Evolutionary conservation across 805 yeast genomes (phyloP).

Genomic region (Isabelozyma heimii): DNA sequence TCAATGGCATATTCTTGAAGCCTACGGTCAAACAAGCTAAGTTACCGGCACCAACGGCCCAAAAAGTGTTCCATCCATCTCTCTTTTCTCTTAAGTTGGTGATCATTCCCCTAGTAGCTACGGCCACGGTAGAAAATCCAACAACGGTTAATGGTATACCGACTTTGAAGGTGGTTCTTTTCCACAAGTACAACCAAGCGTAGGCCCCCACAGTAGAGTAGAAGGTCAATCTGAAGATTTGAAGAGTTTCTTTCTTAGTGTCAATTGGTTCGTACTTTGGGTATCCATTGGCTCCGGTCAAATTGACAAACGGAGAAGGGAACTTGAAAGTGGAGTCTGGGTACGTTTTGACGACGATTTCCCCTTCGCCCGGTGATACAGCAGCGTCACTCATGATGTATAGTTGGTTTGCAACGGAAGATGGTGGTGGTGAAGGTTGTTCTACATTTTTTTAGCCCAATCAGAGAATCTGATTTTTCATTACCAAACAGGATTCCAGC

Average conservation of each 20-base stretch:
- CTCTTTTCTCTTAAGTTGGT: constrained; percentile 62
- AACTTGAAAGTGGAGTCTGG: constrained; percentile 41
- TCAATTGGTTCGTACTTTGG: constrained; percentile 54
- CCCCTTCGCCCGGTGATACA: not conserved
- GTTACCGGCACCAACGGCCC: constrained; percentile 58
- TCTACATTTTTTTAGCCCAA: constrained; percentile 6
- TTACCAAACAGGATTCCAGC: not conserved
- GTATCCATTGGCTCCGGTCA: constrained; percentile 37
- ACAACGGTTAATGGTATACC: constrained; percentile 38
- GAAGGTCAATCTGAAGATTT: constrained; percentile 45
- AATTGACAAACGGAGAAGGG: constrained; percentile 42
- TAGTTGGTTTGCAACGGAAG: not conserved
- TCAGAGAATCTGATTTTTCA: constrained; percentile 4
- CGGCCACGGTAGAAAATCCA: constrained; percentile 49
- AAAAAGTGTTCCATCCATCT: constrained; percentile 61
- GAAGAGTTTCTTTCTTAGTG: constrained; percentile 48
- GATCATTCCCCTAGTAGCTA: constrained; percentile 46
- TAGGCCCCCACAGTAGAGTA: constrained; percentile 50
- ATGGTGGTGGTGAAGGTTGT: constrained; percentile 2
- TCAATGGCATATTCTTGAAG: constrained; percentile 38
- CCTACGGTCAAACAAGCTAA: constrained; percentile 44
- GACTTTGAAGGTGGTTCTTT: constrained; percentile 40
- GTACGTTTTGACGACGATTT: constrained; percentile 4
- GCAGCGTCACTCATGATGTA: constrained; percentile 16
- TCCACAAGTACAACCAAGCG: constrained; percentile 44